Base-by-base conservation (phyloP, 2,329 filamentous ascomycete species). In the Beauveria australis region DNA sequence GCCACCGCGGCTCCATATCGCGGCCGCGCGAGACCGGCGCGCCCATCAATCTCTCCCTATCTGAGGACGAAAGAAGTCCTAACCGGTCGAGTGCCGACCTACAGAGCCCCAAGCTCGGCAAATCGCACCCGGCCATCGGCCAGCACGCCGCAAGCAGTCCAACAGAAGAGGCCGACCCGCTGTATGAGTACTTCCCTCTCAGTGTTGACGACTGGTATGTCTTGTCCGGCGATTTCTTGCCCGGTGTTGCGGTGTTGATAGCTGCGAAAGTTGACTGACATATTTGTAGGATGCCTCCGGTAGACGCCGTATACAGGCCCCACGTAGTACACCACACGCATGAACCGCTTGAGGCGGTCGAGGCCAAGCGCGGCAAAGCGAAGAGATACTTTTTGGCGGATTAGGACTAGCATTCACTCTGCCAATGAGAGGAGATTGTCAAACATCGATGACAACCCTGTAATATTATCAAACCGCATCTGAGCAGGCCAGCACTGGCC, bases 141-240 rank as follows among this genome's bases (percentile, higher is more conserved):
- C 73, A 74, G 24, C 73, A 73, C 57, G 66, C 69, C 51, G 80
- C 79, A 66, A 81, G 83, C 70, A 87, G 88, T 69, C 81, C 89
- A 40, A 75, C 86, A 65, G 91, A 96, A 67, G 88, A 88, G 66
- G 87, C 87, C 1, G 92, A 97, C 73, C 78, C 92, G 65, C 77
- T 97, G 19, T 97, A 97, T 71, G 92, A 97, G 75, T 97, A 97
- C 71, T 97, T 97, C 65, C 92, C 92, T 0, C 79, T 97, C 18
- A 92, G 89, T 53, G 76, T 96, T 62, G 92, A 97, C 71, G 92
- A 97, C 69, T 97, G 89, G 89, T 83, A 72, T 68, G 75, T 70
- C 7, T 5, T 44, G 40, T 22, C 46, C 41, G 16, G n/a, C 19
- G 28, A 44, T 26, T 61, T n/a, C 41, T 53, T 44, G 14, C 22